Evolutionary conservation across 352 stramenopile genomes (phyloP), one percentile per base, ranked within the genome.

Genomic region (Globisporangium abappressorium): DNA sequence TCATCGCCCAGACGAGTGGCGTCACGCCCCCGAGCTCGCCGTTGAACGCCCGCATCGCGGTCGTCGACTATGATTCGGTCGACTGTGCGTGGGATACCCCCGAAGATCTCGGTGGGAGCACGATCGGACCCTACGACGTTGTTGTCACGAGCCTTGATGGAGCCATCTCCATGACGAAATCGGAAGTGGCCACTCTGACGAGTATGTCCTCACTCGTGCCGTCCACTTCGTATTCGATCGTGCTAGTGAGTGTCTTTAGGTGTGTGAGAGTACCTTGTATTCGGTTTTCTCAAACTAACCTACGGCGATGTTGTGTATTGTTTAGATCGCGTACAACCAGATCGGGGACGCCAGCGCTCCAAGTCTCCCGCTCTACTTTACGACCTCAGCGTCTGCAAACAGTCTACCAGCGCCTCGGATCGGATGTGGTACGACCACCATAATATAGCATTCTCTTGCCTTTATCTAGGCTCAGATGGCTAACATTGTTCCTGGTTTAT

Each of bases 171-270:
- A 5, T 41, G 11, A 22, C 53, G 14, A 43, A 4, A 4, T 47
- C 56, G 3, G 22, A 43, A 24, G 22, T 55, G n/a, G 33, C 1
- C 34, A 59, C 28, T 4, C 1, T 43, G 6, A 24, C 30, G 12
- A 65, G 22, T 5, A 33, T 71, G 7, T 14, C 30, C 1, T 54
- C 64, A 0, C 60, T 81, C 2, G 57, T 38, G 7, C 34, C 62
- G 18, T 73, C 70, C 0, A 78, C 70, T 0, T 12, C 64, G 5
- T 90, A 87, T 60, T 78, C 71, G 0, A 72, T 90, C 33, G 70
- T 47, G 4, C 66, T 90, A 53, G 82, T 87, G 74, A 41, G 14
- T 26, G 20, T 26, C 14, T 15, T 12, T 55, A n/a, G 5, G 12
- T 57, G 18, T 33, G 3, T 57, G 36, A 3, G 41, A 22, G 41